These are phyloP conservation scores for Aspergillus fructus DNA, from an alignment of 2,329 filamentous ascomycete species.

Conservation along the genomic window DNA sequence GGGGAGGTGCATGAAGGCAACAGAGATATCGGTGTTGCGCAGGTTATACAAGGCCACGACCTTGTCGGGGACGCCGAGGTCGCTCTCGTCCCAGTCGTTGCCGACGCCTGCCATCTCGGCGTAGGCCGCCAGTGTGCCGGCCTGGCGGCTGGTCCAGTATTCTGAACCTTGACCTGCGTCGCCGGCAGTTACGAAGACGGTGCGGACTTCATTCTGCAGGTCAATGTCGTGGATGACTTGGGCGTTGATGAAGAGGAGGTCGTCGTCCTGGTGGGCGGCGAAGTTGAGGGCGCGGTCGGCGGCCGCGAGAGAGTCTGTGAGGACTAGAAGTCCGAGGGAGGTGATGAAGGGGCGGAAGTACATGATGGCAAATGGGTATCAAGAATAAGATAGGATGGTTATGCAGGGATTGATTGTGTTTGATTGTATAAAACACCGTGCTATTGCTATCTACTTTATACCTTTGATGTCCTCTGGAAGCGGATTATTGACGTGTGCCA, in stretches of 20 bases:
- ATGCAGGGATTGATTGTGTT: not conserved
- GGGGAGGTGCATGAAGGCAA: constrained; percentile 9
- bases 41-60: constrained; percentile 4
- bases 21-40: not conserved
- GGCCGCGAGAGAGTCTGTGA: not conserved
- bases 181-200: constrained; percentile 9
- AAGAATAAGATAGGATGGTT: not conserved
- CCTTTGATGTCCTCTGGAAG: not conserved
- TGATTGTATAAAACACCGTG: not conserved
- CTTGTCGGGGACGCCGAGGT: not conserved
- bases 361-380: not conserved
- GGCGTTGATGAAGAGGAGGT: constrained; percentile 7
- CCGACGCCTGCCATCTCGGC: constrained; percentile 3
- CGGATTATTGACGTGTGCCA: not conserved
- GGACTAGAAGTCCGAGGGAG: not conserved
- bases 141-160: constrained; percentile 8
- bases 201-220: not conserved
- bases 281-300: constrained; percentile 1
- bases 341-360: not conserved
- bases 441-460: not conserved
- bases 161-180: not conserved
- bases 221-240: not conserved
- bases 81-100: constrained; percentile 5
- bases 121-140: constrained; percentile 4
- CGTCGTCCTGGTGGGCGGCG: constrained; percentile 9